A percentile compares a stretch with the other conserved stretches of the same genome.
Evolutionary conservation across 2,329 filamentous ascomycete genomes (phyloP).

Genomic region (Corinectria fuckeliana): DNA sequence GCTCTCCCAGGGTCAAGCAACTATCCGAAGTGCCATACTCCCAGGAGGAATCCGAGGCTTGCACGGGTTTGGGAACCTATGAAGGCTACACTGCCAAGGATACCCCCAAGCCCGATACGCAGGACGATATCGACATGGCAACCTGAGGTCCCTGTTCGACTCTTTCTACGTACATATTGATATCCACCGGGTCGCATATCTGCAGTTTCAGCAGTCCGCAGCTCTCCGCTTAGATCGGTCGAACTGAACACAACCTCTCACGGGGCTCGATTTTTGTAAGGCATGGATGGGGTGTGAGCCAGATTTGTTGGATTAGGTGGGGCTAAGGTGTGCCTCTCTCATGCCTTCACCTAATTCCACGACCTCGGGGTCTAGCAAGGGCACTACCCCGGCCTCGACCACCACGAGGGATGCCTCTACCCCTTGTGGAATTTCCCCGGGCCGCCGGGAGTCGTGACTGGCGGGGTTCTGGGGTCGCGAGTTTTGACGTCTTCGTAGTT

Average conservation of each 20-base stretch:
- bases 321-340: neutral
- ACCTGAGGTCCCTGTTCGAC: slow-evolving; percentile 30
- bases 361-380: slow-evolving; percentile 53
- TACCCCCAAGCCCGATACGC: slow-evolving; percentile 22
- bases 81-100: slow-evolving; percentile 51
- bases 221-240: neutral
- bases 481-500: slow-evolving; percentile 59
- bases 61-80: slow-evolving; percentile 73
- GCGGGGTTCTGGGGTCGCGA: slow-evolving; percentile 49
- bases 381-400: slow-evolving; percentile 52
- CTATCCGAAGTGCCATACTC: slow-evolving; percentile 85
- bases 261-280: neutral
- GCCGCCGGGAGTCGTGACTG: slow-evolving; percentile 57
- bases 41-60: slow-evolving; percentile 85
- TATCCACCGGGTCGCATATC: neutral
- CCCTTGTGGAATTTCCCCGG: slow-evolving; percentile 47
- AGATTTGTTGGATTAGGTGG: neutral
- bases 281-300: neutral
- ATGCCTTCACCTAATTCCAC: slow-evolving; percentile 51
- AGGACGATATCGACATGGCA: slow-evolving; percentile 45
- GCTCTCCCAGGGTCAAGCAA: slow-evolving; percentile 70
- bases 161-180: slow-evolving; percentile 11
- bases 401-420: slow-evolving; percentile 36
- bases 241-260: neutral
- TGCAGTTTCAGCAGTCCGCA: neutral